phyloP scores from a whole-genome alignment of 2,329 filamentous ascomycete species.

The Alternaria gaisen region DNA sequence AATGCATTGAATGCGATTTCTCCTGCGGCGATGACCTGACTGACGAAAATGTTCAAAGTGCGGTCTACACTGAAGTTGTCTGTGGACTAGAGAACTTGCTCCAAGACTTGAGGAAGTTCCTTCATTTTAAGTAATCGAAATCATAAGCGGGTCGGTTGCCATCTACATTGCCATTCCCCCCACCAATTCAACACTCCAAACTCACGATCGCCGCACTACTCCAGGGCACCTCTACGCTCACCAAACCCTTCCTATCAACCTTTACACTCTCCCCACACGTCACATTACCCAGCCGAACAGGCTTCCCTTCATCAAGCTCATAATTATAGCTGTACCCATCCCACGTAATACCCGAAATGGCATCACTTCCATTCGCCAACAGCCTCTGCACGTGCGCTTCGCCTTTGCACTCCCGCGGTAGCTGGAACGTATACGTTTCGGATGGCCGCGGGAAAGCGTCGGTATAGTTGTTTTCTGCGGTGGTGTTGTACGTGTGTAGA shows the following conservation, averaged over 20 bases:
- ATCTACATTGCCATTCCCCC: no score
- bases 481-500: slow-evolving; percentile 58
- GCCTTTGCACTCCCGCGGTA: slow-evolving; percentile 35
- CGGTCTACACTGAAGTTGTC: no score
- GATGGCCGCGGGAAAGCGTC: slow-evolving; percentile 38
- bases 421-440: slow-evolving; percentile 54
- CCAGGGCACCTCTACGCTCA: slow-evolving; percentile 5
- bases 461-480: slow-evolving; percentile 14
- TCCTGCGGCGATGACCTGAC: no score
- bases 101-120: no score
- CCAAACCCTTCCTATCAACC: slow-evolving; percentile 27
- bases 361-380: slow-evolving; percentile 69
- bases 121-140: no score
- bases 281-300: slow-evolving; percentile 64
- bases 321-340: slow-evolving; percentile 70
- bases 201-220: slow-evolving; percentile 12
- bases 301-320: slow-evolving; percentile 64
- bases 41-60: no score
- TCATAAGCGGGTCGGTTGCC: no score
- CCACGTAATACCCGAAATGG: slow-evolving; percentile 68
- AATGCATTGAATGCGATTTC: no score
- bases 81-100: no score
- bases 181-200: no score
- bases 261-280: slow-evolving; percentile 59
- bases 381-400: slow-evolving; percentile 58